Evolutionary conservation across 495 filamentous ascomycete species (phyloP), one percentile per base, ranked within the genome.

Genomic region (Aspergillus leporis): DNA sequence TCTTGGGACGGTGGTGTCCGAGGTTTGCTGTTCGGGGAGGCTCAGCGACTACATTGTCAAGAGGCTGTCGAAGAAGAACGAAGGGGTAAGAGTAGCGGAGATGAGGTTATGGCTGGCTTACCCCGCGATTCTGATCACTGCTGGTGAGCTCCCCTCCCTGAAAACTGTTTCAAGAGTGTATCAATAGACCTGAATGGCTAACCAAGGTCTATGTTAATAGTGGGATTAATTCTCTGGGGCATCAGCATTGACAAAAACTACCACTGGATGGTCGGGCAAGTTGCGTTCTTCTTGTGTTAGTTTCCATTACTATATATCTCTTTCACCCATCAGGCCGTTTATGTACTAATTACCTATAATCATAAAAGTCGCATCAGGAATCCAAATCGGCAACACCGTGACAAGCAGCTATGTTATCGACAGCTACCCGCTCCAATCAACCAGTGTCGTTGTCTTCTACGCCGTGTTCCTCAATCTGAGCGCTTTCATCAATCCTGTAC

Each of bases 341-440:
- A 34, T 48, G 46, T 2, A 56, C 18, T 51, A 83, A 14, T 32
- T 18, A 14, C 4, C 3, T 47, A n/a, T 21, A 2, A 16, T 0
- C 43, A 3, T 47, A 23, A 21, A n/a, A 47, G 80, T 86, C 63
- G 80, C 78, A 1, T 79, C 84, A 5, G 85, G 84, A 22, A 81
- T 87, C 57, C 85, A 87, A 59, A 81, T 85, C 46, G 85, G 83
- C 14, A 87, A 87, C 55, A 85, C 83, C 0, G 76, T 81, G 6
- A 71, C 79, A 10, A 82, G 74, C 36, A 72, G 75, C 23, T 87
- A 87, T 56, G 75, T 87, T 19, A 78, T 87, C 12, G 85, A 86
- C 60, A 74, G 74, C 48, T 84, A 86, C 61, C 83, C 82, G 0
- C 66, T 81, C 23, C 83, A 87, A 61, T 79, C 79, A 25, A 85